Percentiles rank a stretch among this genome's conserved stretches.
Conservation (phyloP, 176 grass and related monocot species). For the Pontederia crassipes region DNA sequence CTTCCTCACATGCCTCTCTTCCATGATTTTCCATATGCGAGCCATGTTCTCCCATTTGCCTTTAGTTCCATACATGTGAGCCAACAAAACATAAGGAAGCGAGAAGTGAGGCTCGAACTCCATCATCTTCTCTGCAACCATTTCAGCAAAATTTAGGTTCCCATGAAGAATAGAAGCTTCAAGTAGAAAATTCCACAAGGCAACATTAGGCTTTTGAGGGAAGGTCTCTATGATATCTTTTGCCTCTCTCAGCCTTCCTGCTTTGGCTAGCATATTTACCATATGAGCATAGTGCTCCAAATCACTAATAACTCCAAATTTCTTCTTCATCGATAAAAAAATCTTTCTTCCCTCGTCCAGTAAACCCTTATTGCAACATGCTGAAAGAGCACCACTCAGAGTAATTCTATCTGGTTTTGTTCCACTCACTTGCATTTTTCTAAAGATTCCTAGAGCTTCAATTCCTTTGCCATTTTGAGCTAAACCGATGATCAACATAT, state of each 20-base stretch:
- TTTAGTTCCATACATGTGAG: conserved; percentile 43
- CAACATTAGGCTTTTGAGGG: conserved; percentile 18
- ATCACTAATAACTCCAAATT: conserved; percentile 32
- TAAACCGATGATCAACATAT: conserved; percentile 73
- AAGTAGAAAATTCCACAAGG: conserved; percentile 52
- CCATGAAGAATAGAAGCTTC: conserved; percentile 52
- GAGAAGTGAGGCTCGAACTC: conserved; percentile 27
- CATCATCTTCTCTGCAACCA: conserved; percentile 56
- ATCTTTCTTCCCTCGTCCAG: conserved; percentile 39
- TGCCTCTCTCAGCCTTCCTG: conserved; percentile 63
- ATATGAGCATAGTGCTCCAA: conserved; percentile 50
- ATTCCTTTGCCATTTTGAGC: conserved; percentile 57
- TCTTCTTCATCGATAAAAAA: conserved; percentile 53
- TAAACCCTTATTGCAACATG: conserved; percentile 41
- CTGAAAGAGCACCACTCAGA: conserved; percentile 55
- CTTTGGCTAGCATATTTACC: conserved; percentile 51
- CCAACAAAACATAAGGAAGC: conserved; percentile 64
- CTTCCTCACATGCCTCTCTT: conserved; percentile 46
- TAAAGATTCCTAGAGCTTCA: conserved; percentile 57
- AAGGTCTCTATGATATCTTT: conserved; percentile 41
- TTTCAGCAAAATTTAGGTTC: conserved; percentile 36
- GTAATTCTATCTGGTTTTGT: conserved; percentile 67
- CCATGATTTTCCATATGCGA: conserved; percentile 55
- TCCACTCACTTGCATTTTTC: conserved; percentile 34
- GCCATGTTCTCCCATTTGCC: conserved; percentile 85